Evolutionary conservation across 2,329 filamentous ascomycete species (phyloP).

Genomic region (Penicillium aurantiogriseum): DNA sequence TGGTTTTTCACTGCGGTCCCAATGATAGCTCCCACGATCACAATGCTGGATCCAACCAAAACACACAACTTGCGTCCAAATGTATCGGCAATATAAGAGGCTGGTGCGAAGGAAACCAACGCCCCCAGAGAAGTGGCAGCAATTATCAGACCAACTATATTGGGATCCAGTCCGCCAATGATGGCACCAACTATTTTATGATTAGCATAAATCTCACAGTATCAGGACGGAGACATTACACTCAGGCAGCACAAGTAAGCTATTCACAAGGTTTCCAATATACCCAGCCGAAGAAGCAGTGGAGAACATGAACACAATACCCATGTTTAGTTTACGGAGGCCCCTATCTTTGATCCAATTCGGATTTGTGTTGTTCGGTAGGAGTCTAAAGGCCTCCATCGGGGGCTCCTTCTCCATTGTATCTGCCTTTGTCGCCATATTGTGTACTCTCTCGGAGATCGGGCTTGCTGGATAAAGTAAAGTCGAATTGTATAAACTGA

Average conservation of each 20-base stretch:
- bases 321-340: constrained; percentile 21
- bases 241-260: constrained; percentile 20
- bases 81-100: constrained; percentile 39
- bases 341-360: constrained; percentile 25
- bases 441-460: background rate
- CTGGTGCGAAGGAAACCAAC: constrained; percentile 19
- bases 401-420: constrained; percentile 12
- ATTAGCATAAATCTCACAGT: background rate
- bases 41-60: constrained; percentile 37
- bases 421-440: constrained; percentile 2
- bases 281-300: constrained; percentile 23
- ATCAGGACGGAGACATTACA: constrained; percentile 6
- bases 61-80: constrained; percentile 47
- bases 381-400: constrained; percentile 14
- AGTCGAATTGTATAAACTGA: background rate
- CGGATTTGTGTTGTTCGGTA: constrained; percentile 19
- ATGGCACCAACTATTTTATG: constrained; percentile 11
- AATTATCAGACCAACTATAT: constrained; percentile 20
- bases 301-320: constrained; percentile 22
- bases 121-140: constrained; percentile 18
- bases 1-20: constrained; percentile 14
- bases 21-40: constrained; percentile 25
- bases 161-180: constrained; percentile 14
- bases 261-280: constrained; percentile 25
- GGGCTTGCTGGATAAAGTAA: background rate